Conservation (phyloP, 805 yeast genomes). For the Pichia scutulata region DNA sequence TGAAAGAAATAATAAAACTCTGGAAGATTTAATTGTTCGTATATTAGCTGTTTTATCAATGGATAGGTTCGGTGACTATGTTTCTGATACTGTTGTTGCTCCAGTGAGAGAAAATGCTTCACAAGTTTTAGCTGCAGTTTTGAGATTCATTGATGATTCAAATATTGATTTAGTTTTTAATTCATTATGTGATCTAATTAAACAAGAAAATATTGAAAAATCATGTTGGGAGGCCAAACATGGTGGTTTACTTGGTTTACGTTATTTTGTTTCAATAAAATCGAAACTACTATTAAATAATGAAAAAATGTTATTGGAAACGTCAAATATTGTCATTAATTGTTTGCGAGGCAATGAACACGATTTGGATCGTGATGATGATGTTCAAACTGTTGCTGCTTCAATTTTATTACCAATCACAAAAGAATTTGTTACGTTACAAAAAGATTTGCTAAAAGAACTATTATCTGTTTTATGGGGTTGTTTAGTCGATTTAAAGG, state of each 20-base stretch:
- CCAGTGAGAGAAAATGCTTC: constrained; percentile 97
- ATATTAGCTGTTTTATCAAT: constrained; percentile 80
- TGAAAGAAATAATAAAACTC: constrained; percentile 51
- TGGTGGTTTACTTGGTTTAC: constrained; percentile 91
- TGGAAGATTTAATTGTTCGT: constrained; percentile 85
- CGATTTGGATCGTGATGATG: constrained; percentile 95
- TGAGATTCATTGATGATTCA: constrained; percentile 61
- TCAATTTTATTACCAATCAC: constrained; percentile 88
- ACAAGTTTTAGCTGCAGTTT: constrained; percentile 83
- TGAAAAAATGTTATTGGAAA: constrained; percentile 55
- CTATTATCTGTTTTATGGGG: constrained; percentile 78
- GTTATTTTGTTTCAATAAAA: constrained; percentile 86
- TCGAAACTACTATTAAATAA: constrained; percentile 63
- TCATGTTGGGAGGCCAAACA: constrained; percentile 96
- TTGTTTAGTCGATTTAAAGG: constrained; percentile 74
- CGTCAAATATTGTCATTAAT: constrained; percentile 77
- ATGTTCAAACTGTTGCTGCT: constrained; percentile 95
- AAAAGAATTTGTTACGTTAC: constrained; percentile 67
- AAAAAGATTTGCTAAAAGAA: constrained; percentile 41
- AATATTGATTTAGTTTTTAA: constrained; percentile 55
- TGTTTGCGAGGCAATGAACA: constrained; percentile 52
- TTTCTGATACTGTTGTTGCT: constrained; percentile 94
- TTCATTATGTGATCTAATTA: constrained; percentile 58
- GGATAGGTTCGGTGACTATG: constrained; percentile 95
- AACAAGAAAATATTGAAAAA: constrained; percentile 42